phyloP scores from a whole-genome alignment of 139 green algal genomes.

The Chlorella ohadii region DNA sequence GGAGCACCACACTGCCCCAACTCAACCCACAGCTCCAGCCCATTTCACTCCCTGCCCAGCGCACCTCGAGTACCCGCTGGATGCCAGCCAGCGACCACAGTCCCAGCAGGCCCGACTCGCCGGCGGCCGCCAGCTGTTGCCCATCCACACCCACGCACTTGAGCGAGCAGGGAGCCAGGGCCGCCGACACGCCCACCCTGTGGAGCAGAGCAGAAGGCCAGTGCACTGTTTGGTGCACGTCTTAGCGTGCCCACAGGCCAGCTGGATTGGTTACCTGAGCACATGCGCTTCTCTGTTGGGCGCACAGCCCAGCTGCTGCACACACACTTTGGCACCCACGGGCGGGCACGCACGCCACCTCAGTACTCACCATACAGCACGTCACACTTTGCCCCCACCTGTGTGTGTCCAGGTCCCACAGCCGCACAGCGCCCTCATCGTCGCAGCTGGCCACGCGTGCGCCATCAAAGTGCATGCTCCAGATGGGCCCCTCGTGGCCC shows the following conservation, averaged over 20 bases:
- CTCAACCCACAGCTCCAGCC: neutral
- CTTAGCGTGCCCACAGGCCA: no score
- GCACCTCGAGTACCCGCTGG: neutral
- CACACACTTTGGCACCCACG: no score
- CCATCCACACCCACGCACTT: constrained; percentile 13
- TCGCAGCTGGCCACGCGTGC: constrained; percentile 3
- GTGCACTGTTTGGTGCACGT: no score
- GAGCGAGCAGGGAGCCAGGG: neutral
- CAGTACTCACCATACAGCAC: no score
- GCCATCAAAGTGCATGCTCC: constrained; percentile 22
- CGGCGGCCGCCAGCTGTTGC: constrained; percentile 1
- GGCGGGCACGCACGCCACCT: no score
- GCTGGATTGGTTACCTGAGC: no score
- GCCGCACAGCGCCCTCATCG: constrained; percentile 17
- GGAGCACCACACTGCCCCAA: no score
- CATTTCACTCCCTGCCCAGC: neutral
- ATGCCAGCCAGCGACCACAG: constrained; percentile 14
- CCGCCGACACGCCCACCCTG: constrained; percentile 6
- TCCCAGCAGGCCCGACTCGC: constrained; percentile 3
- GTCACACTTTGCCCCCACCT: no score
- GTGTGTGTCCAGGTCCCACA: constrained; percentile 23
- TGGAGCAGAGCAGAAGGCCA: no score
- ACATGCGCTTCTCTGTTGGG: no score
- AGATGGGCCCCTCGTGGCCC: constrained; percentile 23
- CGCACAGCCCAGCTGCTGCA: no score